Base-by-base conservation (phyloP, 768 basidiomycete genomes). In the Tylopilus vinaceipallidus region DNA sequence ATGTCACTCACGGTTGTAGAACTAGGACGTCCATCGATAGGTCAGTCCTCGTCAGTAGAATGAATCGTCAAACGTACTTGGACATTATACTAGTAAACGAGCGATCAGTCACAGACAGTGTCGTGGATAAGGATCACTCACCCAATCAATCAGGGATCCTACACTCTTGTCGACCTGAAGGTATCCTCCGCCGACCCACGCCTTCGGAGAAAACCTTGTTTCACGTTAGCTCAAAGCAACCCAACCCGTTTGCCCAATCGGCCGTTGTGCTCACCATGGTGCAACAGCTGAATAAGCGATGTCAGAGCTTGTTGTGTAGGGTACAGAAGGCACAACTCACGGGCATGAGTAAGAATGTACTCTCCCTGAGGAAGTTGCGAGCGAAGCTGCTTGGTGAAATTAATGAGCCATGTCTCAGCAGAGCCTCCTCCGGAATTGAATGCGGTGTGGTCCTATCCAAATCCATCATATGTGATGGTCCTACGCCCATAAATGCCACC, bases 391-490 rank as follows among this genome's bases (percentile, higher is more conserved):
- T 47, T 42, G 4, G 71, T 72, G 16, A 71, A 64, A 14, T 53
- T 56, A 14, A 59, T 59, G 11, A 73, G 56, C 71, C 71, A 73
- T 4, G 61, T 34, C 67, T 84, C 84, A 3, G 81, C 85, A 11
- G 56, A 67, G 10, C 77, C 80, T 6, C 27, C 30, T 4, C 3
- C 1, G 39, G 71, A 67, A 10, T 78, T 74, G 19, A 60, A 59
- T 19, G 84, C 84, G 55, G 71, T 66, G 57, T 86, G 84, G 56
- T 86, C 85, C 80, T 84, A 48, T 9, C 12, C 23, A n/a, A n/a
- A n/a, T n/a, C n/a, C n/a, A n/a, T n/a, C 1, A 3, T 17, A 11
- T 7, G 14, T 22, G n/a, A 34, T 14, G 8, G 2, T 9, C 6
- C n/a, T n/a, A n/a, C n/a, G n/a, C n/a, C n/a, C 65, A 45, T 81